Percentiles rank a stretch among this genome's conserved stretches.
phyloP scores from a whole-genome alignment of 2,329 filamentous ascomycete genomes.

The Colletotrichum tofieldiae region DNA sequence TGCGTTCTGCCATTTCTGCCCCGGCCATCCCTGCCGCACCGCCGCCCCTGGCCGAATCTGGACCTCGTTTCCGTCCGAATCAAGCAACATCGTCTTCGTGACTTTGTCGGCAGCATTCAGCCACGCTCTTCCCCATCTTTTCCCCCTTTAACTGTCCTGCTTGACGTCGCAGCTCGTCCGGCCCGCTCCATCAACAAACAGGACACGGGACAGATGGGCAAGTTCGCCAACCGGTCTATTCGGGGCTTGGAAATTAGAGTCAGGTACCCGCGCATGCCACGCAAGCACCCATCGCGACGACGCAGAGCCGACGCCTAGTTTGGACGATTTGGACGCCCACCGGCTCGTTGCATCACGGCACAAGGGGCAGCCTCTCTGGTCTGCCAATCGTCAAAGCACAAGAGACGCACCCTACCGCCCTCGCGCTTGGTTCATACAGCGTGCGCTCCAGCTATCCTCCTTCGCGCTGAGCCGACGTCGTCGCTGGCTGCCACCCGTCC shows the following conservation, averaged over 20 bases:
- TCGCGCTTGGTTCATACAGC: conserved; percentile 6
- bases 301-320: conserved; percentile 1
- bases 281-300: conserved; percentile 16
- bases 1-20: not conserved
- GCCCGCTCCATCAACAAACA: conserved; percentile 1
- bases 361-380: not conserved
- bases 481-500: conserved; percentile 7
- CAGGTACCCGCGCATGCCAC: conserved; percentile 34
- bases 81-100: conserved; percentile 14
- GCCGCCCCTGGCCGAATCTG: conserved; percentile 11
- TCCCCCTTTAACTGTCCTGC: not conserved
- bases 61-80: conserved; percentile 17
- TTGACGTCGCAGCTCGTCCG: conserved; percentile 3
- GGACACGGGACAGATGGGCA: not conserved
- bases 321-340: conserved; percentile 13
- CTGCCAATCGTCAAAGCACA: not conserved
- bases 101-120: conserved; percentile 8
- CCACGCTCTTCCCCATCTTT: conserved; percentile 13
- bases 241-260: conserved; percentile 19
- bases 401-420: not conserved
- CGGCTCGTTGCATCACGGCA: conserved; percentile 3
- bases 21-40: conserved; percentile 11
- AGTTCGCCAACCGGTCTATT: not conserved
- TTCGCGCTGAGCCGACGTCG: conserved; percentile 22
- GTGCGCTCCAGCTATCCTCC: not conserved